phyloP scores from a whole-genome alignment of 352 stramenopile species.

The Pelagophyceae sp. region DNA sequence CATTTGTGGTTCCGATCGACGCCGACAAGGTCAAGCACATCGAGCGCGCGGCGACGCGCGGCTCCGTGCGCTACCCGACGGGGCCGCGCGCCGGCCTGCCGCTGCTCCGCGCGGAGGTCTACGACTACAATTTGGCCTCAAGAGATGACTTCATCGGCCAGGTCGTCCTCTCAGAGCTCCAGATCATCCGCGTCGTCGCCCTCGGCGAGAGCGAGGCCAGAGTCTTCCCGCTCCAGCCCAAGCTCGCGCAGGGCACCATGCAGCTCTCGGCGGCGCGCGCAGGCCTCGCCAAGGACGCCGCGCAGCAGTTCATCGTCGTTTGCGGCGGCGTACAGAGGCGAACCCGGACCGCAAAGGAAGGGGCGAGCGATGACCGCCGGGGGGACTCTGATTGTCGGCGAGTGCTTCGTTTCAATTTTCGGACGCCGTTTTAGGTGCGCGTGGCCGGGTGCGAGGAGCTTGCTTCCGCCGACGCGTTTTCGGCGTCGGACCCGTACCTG shows the following conservation, averaged over 20 bases:
- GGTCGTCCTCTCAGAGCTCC: not conserved
- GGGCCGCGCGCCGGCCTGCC: not conserved
- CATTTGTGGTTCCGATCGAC: not conserved
- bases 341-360: too few relatives aligned
- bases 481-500: not conserved
- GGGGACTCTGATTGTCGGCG: too few relatives aligned
- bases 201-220: not conserved
- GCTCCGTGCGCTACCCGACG: not conserved
- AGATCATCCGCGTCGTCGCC: not conserved
- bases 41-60: not conserved
- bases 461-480: not conserved
- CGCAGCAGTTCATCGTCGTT: not conserved
- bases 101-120: not conserved
- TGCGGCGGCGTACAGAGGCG: too few relatives aligned
- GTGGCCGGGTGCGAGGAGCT: not conserved
- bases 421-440: too few relatives aligned
- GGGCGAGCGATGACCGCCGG: too few relatives aligned
- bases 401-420: too few relatives aligned
- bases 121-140: not conserved
- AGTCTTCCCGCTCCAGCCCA: not conserved
- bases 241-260: not conserved
- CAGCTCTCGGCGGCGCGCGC: not conserved
- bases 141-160: conserved; percentile 12
- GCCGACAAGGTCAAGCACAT: not conserved
- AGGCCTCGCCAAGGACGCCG: not conserved